Conservation (phyloP, 2,329 filamentous ascomycete species). For the Diaporthe caulivora region DNA sequence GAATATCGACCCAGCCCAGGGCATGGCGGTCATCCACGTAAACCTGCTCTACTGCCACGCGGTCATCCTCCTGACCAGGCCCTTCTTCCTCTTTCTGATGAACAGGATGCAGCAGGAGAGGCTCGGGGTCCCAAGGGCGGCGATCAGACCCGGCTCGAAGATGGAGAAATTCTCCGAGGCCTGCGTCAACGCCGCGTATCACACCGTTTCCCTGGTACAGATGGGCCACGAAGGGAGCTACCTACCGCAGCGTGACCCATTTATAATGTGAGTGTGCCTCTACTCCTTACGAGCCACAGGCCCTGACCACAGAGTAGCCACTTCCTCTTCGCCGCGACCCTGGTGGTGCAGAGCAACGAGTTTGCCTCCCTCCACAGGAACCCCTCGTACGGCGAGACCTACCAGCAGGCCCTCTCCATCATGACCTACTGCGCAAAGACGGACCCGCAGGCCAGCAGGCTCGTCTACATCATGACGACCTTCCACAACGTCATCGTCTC, state of each 20-base stretch:
- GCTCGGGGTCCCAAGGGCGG: conserved; percentile 46
- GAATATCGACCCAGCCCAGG: conserved; percentile 57
- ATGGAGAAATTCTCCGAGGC: conserved; percentile 63
- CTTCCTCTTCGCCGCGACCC: conserved; percentile 66
- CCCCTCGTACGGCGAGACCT: conserved; percentile 52
- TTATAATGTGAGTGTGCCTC: conserved; percentile 64
- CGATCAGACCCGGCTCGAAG: conserved; percentile 47
- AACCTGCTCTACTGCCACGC: conserved; percentile 74
- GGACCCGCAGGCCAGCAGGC: conserved; percentile 63
- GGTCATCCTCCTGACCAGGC: conserved; percentile 72
- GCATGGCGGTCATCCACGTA: conserved; percentile 71
- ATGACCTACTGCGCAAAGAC: conserved; percentile 61
- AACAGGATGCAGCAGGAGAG: conserved; percentile 54
- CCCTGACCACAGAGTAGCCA: conserved; percentile 55
- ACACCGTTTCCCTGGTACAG: conserved; percentile 62
- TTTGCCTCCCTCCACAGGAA: conserved; percentile 64
- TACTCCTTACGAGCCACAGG: neutral
- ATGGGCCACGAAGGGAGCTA: conserved; percentile 57
- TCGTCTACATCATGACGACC: conserved; percentile 62
- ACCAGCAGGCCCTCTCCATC: conserved; percentile 58
- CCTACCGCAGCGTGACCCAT: conserved; percentile 65
- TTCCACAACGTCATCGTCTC: conserved; percentile 50
- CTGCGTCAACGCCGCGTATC: conserved; percentile 64
- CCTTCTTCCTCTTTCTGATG: conserved; percentile 72
- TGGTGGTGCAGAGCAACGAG: conserved; percentile 69